These are phyloP conservation scores for Cyclotella sp. DNA, from an alignment of 108 stramenopile genomes.

Conservation along the genomic window DNA sequence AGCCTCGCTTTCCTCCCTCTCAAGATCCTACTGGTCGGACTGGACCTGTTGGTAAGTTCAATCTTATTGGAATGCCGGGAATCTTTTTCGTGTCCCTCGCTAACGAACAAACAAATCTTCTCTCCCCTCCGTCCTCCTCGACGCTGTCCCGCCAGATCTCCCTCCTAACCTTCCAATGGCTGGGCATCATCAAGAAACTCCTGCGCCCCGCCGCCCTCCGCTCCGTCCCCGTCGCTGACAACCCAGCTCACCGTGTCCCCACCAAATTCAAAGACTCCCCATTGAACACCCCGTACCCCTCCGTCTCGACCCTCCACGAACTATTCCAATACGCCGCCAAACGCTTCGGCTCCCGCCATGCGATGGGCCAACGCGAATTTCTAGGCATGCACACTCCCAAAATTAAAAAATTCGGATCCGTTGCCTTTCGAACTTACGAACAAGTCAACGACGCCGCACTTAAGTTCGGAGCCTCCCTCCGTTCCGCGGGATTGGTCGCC, in stretches of 20 bases:
- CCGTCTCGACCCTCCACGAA: constrained; percentile 77
- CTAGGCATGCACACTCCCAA: constrained; percentile 69
- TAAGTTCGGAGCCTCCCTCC: constrained; percentile 87
- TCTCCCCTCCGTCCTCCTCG: constrained; percentile 1
- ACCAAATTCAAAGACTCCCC: constrained; percentile 58
- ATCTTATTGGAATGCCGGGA: neutral
- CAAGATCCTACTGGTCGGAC: constrained; percentile 75
- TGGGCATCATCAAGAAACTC: constrained; percentile 69
- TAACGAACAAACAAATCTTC: neutral
- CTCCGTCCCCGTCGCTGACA: constrained; percentile 73
- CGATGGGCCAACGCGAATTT: constrained; percentile 82
- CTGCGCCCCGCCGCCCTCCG: constrained; percentile 58
- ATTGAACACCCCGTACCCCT: constrained; percentile 54
- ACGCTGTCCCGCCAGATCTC: constrained; percentile 52
- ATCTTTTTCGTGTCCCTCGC: neutral
- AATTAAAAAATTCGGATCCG: constrained; percentile 80
- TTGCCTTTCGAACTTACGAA: constrained; percentile 66
- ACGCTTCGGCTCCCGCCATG: constrained; percentile 45
- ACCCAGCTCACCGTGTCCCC: constrained; percentile 72
- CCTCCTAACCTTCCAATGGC: constrained; percentile 81
- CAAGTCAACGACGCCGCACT: constrained; percentile 72
- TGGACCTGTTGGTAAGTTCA: constrained; percentile 79
- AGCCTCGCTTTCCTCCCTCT: constrained; percentile 68
- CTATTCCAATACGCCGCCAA: constrained; percentile 57
- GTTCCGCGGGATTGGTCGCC: constrained; percentile 67